Conservation (phyloP, 768 basidiomycete genomes). For the Saitozyma podzolica region DNA sequence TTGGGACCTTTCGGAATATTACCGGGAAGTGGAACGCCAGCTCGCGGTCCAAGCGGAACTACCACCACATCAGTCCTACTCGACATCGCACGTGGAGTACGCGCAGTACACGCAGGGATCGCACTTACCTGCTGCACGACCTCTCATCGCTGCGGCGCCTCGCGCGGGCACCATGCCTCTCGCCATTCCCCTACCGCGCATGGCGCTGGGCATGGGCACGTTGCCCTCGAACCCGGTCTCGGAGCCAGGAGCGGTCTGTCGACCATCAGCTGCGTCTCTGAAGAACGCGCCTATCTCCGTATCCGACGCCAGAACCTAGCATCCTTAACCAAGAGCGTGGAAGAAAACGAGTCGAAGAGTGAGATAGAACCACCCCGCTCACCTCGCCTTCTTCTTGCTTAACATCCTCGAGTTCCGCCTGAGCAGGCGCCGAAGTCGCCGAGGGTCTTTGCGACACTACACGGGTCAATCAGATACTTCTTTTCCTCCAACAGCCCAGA, state of each 20-base stretch:
- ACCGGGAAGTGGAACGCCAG: conserved; percentile 15
- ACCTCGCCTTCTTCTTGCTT: conserved; percentile 38
- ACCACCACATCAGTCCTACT: background rate
- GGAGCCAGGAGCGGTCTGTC: background rate
- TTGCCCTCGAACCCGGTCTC: conserved; percentile 1
- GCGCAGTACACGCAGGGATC: too few species aligned
- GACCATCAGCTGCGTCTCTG: background rate
- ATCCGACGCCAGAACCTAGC: too few species aligned
- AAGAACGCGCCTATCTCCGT: too few species aligned
- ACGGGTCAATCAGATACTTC: background rate
- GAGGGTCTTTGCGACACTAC: conserved; percentile 6
- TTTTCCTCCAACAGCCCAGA: background rate
- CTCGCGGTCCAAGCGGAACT: conserved; percentile 37
- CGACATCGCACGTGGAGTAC: background rate
- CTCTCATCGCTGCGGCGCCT: conserved; percentile 23
- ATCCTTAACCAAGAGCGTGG: too few species aligned
- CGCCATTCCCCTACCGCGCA: conserved; percentile 27
- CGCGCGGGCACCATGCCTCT: conserved; percentile 25
- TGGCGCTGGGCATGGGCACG: conserved; percentile 3
- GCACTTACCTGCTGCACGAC: conserved; percentile 40
- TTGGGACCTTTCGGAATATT: conserved; percentile 44
- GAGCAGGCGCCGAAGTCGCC: conserved; percentile 7
- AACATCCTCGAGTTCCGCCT: conserved; percentile 14
- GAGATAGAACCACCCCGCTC: background rate
- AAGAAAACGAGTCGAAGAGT: too few species aligned